Base-by-base conservation (phyloP, 164 flowering plant species). In the Vitis vinifera region DNA sequence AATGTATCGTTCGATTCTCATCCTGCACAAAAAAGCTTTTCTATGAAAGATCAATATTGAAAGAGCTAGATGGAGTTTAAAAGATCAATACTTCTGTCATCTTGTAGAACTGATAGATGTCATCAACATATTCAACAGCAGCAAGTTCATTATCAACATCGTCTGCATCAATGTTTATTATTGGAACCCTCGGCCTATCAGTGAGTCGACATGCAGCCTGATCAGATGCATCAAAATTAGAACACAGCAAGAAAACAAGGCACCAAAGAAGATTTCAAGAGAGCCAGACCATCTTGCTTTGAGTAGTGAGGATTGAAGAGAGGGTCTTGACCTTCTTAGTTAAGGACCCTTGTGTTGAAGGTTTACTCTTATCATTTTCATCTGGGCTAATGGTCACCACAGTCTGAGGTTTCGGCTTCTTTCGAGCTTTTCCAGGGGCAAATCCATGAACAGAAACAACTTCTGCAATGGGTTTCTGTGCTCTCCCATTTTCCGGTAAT, bases 81-180 rank as follows among this genome's bases (percentile, higher is more conserved):
- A 23, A 14, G 3, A 37, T 10, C 23, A 29, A 53, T 75, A 82
- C 86, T 59, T 87, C 88, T 3, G 81, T 13, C 9, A 62, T 67
- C 74, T 77, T 87, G 84, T 85, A 87, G 64, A 75, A 87, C 14
- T 74, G 67, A 72, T 85, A 87, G 51, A 87, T 81, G 50, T 87
- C 88, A n/a, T 86, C 89, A 1, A 86, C 78, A 65, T 84, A 86
- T 60, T 86, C 87, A 17, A 76, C 82, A 9, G 67, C 85, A 0
- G 90, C 88, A 66, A 84, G 67, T 55, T 84, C 84, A 65, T 84
- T 78, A 49, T 78, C 51, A 9, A 9, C 68, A 71, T 86, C 90
- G 1, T 62, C 72, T 13, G 67, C 81, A 77, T 86, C 90, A 51
- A 86, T 86, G 71, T 84, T 59, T 30, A 29, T 64, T 10, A 77